Base-by-base conservation (phyloP, 305 asterid genomes). In the Fraxinus sp. region DNA sequence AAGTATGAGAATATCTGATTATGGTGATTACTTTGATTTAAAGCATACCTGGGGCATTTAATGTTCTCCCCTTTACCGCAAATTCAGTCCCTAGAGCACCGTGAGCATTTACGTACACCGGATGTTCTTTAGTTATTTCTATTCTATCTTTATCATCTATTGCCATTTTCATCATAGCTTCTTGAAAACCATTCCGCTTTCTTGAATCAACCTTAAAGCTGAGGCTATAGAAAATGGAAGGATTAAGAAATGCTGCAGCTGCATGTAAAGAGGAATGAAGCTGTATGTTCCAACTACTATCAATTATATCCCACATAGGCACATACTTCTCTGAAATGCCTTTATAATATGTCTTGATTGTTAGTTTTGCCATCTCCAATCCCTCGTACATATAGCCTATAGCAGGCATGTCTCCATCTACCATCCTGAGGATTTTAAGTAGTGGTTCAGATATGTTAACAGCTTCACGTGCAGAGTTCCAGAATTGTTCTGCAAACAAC, bases 201-300 rank as follows among this genome's bases (percentile, higher is more conserved):
- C 84, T 83, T 24, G 89, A 62, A 80, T 88, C 91, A 79, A 71
- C 77, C 85, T 86, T 87, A 77, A 86, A 84, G 77, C 75, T 83
- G 14, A 7, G 80, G 80, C 82, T 82, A 85, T 84, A 87, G 82
- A 88, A 84, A 70, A 87, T 75, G 41, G 90, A 87, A 78, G 91
- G 93, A 72, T 90, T 90, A 77, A 90, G 90, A 78, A 88, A 90
- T 0, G 91, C 90, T 59, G 90, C 90, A 18, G 93, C 89, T 32
- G 90, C 86, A 57, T 87, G 86, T 71, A 90, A 43, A 13, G 89
- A 89, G 41, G 87, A 84, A 74, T 83, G 88, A 86, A 87, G 86
- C 75, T 66, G 87, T 80, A 14, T 52, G 85, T 78, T 86, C 93
- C 93, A 90, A 83, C 93, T 90, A 33, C 85, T 76, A 75, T 86